These are phyloP conservation scores for Ulota crispa DNA, from an alignment of 225 moss, liverwort and hornwort genomes.

Conservation along the genomic window DNA sequence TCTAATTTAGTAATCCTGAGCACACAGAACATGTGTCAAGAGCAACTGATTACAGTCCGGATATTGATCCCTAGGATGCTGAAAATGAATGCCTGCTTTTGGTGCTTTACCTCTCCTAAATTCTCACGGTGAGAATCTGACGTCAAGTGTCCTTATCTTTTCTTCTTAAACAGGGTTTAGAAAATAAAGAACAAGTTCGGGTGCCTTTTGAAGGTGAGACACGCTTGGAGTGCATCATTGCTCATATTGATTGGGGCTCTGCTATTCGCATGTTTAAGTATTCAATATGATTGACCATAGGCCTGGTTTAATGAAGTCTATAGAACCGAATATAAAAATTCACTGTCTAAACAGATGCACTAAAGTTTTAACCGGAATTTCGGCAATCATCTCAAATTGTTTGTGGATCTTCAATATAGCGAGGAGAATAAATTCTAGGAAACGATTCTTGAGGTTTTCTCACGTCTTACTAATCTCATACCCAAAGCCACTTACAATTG, in stretches of 20 bases:
- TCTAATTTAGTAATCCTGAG: background rate
- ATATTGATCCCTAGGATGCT: background rate
- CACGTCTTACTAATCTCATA: background rate
- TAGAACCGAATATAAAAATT: background rate
- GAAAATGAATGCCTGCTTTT: background rate
- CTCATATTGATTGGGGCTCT: background rate
- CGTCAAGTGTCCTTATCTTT: background rate
- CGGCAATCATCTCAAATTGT: background rate
- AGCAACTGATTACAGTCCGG: background rate
- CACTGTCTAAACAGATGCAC: no score
- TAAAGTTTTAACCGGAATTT: background rate
- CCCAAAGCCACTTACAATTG: background rate
- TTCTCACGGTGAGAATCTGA: slow-evolving; percentile 13
- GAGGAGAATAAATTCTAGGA: background rate
- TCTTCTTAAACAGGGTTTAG: slow-evolving; percentile 15
- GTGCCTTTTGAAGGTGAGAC: slow-evolving; percentile 17
- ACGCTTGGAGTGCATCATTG: background rate
- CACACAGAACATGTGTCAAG: background rate
- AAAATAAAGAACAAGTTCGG: slow-evolving; percentile 13
- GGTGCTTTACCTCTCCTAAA: background rate
- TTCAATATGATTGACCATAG: background rate
- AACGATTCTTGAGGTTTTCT: background rate
- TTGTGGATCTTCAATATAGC: background rate
- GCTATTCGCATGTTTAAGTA: background rate
- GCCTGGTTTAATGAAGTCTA: background rate